phyloP scores from a whole-genome alignment of 2,329 filamentous ascomycete genomes.

The Trichoderma afroharzianum region DNA sequence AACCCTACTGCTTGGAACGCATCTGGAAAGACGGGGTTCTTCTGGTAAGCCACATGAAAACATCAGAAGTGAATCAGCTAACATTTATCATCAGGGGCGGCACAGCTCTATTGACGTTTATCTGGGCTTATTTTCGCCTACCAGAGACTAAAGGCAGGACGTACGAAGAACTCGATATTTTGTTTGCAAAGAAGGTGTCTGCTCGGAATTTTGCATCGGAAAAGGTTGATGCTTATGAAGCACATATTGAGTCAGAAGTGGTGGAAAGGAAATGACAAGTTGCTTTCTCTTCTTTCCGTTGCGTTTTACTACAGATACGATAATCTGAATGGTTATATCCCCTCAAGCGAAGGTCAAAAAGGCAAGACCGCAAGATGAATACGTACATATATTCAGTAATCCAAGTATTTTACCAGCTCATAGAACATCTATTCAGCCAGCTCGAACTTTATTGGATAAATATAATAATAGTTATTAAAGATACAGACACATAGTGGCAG shows the following conservation, averaged over 20 bases:
- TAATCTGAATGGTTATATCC: background rate
- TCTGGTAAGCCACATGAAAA: conserved; percentile 28
- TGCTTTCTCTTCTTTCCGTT: background rate
- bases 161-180: conserved; percentile 39
- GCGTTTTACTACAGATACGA: background rate
- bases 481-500: no score
- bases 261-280: background rate
- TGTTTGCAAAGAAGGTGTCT: conserved; percentile 31
- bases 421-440: no score
- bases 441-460: no score
- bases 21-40: conserved; percentile 45
- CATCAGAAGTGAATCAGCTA: background rate
- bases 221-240: conserved; percentile 8
- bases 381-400: no score
- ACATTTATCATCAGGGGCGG: conserved; percentile 32
- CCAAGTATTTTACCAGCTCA: no score
- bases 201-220: conserved; percentile 32
- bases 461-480: no score
- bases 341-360: no score
- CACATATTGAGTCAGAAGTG: background rate
- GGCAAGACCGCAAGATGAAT: no score
- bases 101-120: conserved; percentile 44
- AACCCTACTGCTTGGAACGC: conserved; percentile 45
- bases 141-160: conserved; percentile 52
- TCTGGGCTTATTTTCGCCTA: conserved; percentile 49